Evolutionary conservation across 805 yeast genomes (phyloP), one percentile per base, ranked within the genome.

Genomic region (Cyberlindnera galapagoensis): DNA sequence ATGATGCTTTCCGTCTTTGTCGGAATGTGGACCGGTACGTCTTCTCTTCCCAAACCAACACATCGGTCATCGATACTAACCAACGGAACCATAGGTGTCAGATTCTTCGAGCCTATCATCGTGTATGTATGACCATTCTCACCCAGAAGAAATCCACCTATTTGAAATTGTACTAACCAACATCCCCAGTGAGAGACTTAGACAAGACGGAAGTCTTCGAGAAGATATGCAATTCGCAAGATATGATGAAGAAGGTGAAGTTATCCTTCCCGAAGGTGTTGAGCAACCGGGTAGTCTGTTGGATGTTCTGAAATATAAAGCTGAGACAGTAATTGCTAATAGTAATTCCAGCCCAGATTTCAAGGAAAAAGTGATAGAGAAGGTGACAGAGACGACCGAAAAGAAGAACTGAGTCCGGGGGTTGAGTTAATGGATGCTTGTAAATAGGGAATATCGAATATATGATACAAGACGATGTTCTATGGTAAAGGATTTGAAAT

Each of bases 81-180:
- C 9, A 12, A 10, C 7, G 9, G 5, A 12, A 6, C n/a, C 27
- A 19, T 18, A 56, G 84, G 83, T 3, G 57, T 74, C 35, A 73
- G 69, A 49, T 82, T 82, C 57, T 82, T 84, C 63, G 78, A 78
- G 44, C 94, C 94, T 3, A 53, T 82, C 12, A 69, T 82, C 4
- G 68, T 81, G 77, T 71, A 62, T 48, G 79, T 69, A 9, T 11
- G 12, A 7, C 10, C 11, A 26, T 6, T n/a, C 17, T 33, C 32
- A 20, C 14, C 9, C 21, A 19, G 11, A 9, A 2, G 10, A 16
- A 17, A 18, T 26, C 9, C 18, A 8, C 3, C 7, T 9, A 20
- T 10, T 11, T 21, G n/a, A n/a, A 11, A 9, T 20, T 11, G 6
- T 9, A 33, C 39, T 37, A 38, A 43, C 39, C 28, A 15, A 13